phyloP scores from a whole-genome alignment of 2,329 filamentous ascomycete species.

The Aspergillus fumigatiaffinis region DNA sequence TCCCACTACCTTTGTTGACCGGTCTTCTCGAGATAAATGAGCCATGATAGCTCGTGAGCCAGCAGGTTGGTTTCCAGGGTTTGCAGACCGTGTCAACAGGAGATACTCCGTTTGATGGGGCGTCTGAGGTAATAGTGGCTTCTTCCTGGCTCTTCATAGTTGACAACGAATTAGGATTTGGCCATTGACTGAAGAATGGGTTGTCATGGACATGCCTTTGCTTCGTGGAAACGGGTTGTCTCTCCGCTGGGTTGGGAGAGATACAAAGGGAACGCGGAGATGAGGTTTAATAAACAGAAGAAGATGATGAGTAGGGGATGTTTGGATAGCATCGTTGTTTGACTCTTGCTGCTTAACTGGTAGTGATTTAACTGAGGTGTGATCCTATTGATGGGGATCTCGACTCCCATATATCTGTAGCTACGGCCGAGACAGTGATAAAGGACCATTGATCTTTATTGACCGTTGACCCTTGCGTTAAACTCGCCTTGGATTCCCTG shows the following conservation, averaged over 20 bases:
- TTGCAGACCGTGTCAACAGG: not conserved
- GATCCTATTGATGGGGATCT: too few relatives aligned
- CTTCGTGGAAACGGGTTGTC: not conserved
- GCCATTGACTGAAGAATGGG: not conserved
- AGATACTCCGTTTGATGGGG: not conserved
- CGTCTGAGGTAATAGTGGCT: not conserved
- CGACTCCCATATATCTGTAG: not conserved
- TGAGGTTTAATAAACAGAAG: not conserved
- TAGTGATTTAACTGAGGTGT: not conserved
- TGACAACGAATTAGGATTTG: not conserved
- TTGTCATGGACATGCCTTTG: not conserved
- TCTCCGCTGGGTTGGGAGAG: not conserved
- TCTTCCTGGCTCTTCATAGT: not conserved
- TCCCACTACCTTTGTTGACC: not conserved
- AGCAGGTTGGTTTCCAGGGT: not conserved
- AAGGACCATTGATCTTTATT: not conserved
- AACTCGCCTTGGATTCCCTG: not conserved
- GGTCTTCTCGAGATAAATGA: not conserved
- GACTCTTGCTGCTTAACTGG: not conserved
- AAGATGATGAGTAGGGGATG: not conserved
- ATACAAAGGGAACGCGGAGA: not conserved
- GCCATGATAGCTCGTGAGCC: not conserved
- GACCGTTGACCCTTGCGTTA: not conserved
- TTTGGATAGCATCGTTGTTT: not conserved
- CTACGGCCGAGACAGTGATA: not conserved